phyloP scores from a whole-genome alignment of 2,329 filamentous ascomycete species.

The Grosmannia clavigera region DNA sequence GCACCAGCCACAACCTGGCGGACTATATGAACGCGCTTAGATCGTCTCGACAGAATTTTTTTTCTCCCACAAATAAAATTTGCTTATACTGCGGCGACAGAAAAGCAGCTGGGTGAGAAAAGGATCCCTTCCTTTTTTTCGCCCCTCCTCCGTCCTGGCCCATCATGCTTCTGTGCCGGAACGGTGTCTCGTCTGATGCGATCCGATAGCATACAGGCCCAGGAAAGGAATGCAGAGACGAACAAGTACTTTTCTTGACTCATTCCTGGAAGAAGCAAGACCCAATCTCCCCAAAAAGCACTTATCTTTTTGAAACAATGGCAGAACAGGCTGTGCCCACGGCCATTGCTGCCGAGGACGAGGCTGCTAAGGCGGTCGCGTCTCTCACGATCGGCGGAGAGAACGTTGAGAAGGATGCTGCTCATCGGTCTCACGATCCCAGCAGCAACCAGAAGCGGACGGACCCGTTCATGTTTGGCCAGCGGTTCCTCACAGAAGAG shows the following conservation, averaged over 20 bases:
- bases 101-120: not conserved
- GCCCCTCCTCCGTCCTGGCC: slow-evolving; percentile 1
- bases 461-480: slow-evolving; percentile 94
- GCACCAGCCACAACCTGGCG: not conserved
- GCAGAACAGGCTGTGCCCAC: slow-evolving; percentile 1
- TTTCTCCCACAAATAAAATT: not conserved
- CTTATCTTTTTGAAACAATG: not conserved
- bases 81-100: not conserved
- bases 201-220: slow-evolving; percentile 8
- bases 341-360: slow-evolving; percentile 3
- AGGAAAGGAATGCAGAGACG: not conserved
- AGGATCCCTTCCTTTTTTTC: not conserved
- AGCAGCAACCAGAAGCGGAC: slow-evolving; percentile 67
- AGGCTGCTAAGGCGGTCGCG: slow-evolving; percentile 5
- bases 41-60: not conserved
- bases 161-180: slow-evolving; percentile 10
- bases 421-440: slow-evolving; percentile 51
- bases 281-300: not conserved
- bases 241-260: not conserved
- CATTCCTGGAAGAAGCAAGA: not conserved
- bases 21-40: not conserved
- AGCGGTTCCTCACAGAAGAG: slow-evolving; percentile 66
- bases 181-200: slow-evolving; percentile 5
- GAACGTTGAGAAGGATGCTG: not conserved
- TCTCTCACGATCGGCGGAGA: slow-evolving; percentile 7